Base-by-base conservation (phyloP, 1,284 basidiomycete genomes). In the Phlebopus sp. region DNA sequence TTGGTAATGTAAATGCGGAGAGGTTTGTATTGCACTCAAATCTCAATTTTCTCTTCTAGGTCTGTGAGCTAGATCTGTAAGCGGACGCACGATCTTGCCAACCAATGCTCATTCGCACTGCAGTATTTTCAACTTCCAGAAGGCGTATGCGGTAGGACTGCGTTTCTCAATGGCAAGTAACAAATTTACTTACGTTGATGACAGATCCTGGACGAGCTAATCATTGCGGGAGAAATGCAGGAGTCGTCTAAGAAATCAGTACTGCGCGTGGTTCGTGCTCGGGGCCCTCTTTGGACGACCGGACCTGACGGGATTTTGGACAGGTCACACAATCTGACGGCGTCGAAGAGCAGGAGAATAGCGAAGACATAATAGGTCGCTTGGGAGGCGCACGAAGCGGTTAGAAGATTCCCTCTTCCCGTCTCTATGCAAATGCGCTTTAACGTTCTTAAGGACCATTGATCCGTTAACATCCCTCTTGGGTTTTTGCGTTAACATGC, bases 211-310 rank as follows among this genome's bases (percentile, higher is more conserved):
- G 97, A 99, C 68, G 97, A 99, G 68, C 78, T 99, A 44, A 95
- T 99, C 67, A 97, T 99, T 53, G 89, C 94, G 4, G 97, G 97
- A 37, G 97, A 99, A 69, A 76, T 99, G 58, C 96, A 99, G 72
- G 97, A 99, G 65, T 95, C 95, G 1, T 95, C 91, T 25, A 99
- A 99, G 79, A 99, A 99, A 72, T 91, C 92, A 4, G 96, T 99
- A 5, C 73, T 99, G 43, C 78, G 91, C 51, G 88, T 90, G 46
- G 90, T 91, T 54, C 59, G 86, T 72, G 50, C 13, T 17, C 23
- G 32, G 15, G 9, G 36, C 21, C 15, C 18, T 13, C 19, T 34
- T 30, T 32, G 19, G 25, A 18, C 37, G 1, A 18, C 29, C 41
- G 23, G 31, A 30, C 5, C 30, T 58, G 15, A 63, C 27, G 14